Evolutionary conservation across 768 basidiomycete species (phyloP), one percentile per base, ranked within the genome.

Genomic region (Podaxis sp.): DNA sequence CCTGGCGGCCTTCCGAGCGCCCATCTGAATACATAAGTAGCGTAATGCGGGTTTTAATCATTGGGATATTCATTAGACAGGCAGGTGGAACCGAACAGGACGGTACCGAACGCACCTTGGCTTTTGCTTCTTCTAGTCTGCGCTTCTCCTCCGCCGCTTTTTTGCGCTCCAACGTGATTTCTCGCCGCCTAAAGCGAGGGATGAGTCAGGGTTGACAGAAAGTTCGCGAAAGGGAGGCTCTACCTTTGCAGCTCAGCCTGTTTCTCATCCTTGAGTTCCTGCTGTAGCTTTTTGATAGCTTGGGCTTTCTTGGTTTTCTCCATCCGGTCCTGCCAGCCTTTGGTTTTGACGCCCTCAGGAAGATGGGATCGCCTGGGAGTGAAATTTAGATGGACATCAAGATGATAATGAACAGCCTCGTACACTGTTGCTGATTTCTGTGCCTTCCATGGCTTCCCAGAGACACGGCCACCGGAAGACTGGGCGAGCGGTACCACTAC

Each of bases 241-340:
- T 63, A 87, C 91, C 88, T 80, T 64, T 80, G 77, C 52, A 80
- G 75, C 68, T 92, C 91, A 3, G 86, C 82, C 66, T 81, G 76
- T 68, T 91, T 93, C 72, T 93, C 92, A 51, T 89, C 86, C 70
- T 84, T 89, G 66, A 94, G 80, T 65, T 92, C 91, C 9, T 72
- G 69, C 73, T 92, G 79, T 33, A 94, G 77, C 70, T 88, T 87
- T 73, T 91, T 93, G 64, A 90, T 81, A 19, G 92, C 89, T 41
- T 79, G 78, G 19, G 83, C 83, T 68, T 83, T 84, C 70, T 83
- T 84, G 25, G 85, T 84, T 70, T 86, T 85, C 63, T 83, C 79
- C 83, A 91, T 90, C 40, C 92, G 80, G 37, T 84, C 81, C 59
- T 85, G 80, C 85, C 88, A 93, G 46, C 69, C 78, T 72, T 80